Evolutionary conservation across 495 filamentous ascomycete genomes (phyloP).

Genomic region (Penicillium riverlandense): DNA sequence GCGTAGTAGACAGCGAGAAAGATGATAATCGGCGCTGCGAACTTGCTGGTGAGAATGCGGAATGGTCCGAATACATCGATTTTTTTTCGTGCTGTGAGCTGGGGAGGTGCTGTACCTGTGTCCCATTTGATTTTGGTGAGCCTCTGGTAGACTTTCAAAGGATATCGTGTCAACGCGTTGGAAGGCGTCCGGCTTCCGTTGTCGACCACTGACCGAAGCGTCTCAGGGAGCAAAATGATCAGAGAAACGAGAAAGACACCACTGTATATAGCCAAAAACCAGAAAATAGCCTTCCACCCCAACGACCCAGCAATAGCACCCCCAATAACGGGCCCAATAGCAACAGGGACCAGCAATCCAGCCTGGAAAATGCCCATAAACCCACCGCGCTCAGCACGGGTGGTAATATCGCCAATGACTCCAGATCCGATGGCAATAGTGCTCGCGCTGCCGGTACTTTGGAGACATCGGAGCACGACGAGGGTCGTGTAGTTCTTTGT

Average conservation of each 20-base stretch:
- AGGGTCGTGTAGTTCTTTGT: constrained; percentile 39
- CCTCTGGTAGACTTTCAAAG: constrained; percentile 26
- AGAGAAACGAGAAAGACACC: constrained; percentile 35
- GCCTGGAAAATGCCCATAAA: constrained; percentile 50
- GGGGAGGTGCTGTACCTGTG: neutral
- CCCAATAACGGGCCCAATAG: constrained; percentile 49
- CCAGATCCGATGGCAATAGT: constrained; percentile 50
- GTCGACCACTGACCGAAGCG: constrained; percentile 40
- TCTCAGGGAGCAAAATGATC: constrained; percentile 43
- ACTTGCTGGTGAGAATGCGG: constrained; percentile 37
- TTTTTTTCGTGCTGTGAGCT: constrained; percentile 10
- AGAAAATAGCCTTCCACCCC: constrained; percentile 53
- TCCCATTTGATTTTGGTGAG: constrained; percentile 11
- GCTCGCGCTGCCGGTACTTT: constrained; percentile 43
- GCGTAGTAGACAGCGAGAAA: constrained; percentile 47
- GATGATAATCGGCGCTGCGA: constrained; percentile 37
- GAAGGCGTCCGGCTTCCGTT: constrained; percentile 33
- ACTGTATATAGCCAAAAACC: constrained; percentile 45
- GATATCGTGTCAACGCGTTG: constrained; percentile 17
- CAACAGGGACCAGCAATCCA: constrained; percentile 38
- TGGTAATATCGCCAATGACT: constrained; percentile 51
- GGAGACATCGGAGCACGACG: constrained; percentile 40
- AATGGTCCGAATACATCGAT: constrained; percentile 35
- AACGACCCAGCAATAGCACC: constrained; percentile 43
- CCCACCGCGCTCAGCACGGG: constrained; percentile 43